Base-by-base conservation (phyloP, 805 yeast species). In the Millerago galiae region DNA sequence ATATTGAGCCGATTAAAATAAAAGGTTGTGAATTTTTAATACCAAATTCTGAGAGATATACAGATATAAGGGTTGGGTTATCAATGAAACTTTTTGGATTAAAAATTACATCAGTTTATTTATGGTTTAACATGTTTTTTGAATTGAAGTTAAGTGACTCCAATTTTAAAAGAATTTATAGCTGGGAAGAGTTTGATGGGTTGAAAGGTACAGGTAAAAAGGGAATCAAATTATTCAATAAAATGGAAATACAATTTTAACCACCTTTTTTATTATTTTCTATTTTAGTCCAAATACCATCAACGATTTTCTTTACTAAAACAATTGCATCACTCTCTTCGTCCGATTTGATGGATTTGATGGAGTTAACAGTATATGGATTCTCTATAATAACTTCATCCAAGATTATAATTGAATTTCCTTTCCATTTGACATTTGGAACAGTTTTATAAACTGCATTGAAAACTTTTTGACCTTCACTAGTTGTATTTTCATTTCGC, bases 131-230 rank as follows among this genome's bases (percentile, higher is more conserved):
- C 44, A 37, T 66, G 2, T 64, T 58, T 44, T 69, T 72, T 57
- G 79, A 74, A 48, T 54, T 65, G 9, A 37, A 56, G 31, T 44
- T 48, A 12, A 44, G 51, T 27, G 42, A 43, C 3, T 7, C 29
- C 4, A 36, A 14, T 4, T 32, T 40, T 9, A 16, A 21, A 21
- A 21, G 26, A 2, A 13, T 14, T 13, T 48, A 42, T 28, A 10
- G 14, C 32, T 78, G 81, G 81, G 65, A 66, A 3, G 70, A 74
- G 0, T 63, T 82, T 51, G 95, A 85, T 59, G 95, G 95, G 0
- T 70, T 69, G 44, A 71, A 72, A 48, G 95, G 93, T 2, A 70
- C 79, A 1, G 53, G 55, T n/a, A 66, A 65, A 36, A 73, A 71
- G 48, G 89, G 89, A 0, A 42, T 64, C 4, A 65, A 67, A 46